Percentiles rank a stretch among this genome's conserved stretches.
Conservation (phyloP, 371 early-diverging fungal species). For the Syncephalis fuscata region DNA sequence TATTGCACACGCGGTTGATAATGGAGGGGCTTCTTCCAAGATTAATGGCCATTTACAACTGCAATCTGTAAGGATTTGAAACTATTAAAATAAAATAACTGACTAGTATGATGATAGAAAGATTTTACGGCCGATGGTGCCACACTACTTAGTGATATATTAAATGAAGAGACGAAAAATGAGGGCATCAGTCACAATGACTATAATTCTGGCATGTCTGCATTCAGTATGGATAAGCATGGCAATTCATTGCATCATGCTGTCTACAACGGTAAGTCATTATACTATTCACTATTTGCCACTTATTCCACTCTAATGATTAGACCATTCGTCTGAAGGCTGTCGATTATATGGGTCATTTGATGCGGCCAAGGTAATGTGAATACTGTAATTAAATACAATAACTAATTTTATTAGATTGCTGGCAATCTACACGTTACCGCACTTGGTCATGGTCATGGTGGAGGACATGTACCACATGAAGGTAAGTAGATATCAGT, state of each 20-base stretch:
- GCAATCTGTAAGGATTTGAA: slow-evolving; percentile 19
- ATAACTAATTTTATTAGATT: slow-evolving; percentile 17
- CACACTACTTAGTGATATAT: not conserved
- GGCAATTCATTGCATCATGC: too few species aligned
- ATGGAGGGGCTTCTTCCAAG: slow-evolving; percentile 20
- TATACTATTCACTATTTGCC: too few species aligned
- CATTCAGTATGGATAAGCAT: too few species aligned
- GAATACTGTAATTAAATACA: too few species aligned
- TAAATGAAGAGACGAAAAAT: not conserved
- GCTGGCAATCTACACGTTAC: slow-evolving; percentile 85
- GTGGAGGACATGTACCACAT: slow-evolving; percentile 47
- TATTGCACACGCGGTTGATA: slow-evolving; percentile 23
- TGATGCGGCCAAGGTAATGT: slow-evolving; percentile 49
- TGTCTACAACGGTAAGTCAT: too few species aligned
- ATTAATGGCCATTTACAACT: slow-evolving; percentile 18
- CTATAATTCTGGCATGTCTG: too few species aligned
- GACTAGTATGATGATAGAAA: not conserved
- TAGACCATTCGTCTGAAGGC: slow-evolving; percentile 15
- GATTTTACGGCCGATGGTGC: not conserved
- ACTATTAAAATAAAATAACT: not conserved
- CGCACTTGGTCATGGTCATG: slow-evolving; percentile 75
- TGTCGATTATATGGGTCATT: slow-evolving; percentile 66
- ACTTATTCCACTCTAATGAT: too few species aligned
- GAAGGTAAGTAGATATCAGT: slow-evolving; percentile 22
- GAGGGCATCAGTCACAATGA: too few species aligned